Conservation (phyloP, 768 basidiomycete genomes). For the Auriculariales sp. region DNA sequence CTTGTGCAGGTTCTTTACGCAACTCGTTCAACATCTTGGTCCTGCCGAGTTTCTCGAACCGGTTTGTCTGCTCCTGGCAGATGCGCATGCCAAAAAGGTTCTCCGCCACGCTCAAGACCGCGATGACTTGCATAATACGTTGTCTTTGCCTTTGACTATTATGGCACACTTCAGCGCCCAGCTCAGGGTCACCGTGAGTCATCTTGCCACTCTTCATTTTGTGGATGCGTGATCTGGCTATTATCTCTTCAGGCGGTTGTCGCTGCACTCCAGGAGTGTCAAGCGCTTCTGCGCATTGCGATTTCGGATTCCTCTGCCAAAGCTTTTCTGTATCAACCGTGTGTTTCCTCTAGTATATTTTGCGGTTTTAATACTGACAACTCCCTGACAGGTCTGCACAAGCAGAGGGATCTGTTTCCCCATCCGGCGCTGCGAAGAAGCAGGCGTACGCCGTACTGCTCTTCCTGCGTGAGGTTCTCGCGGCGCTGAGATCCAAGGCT, state of each 20-base stretch:
- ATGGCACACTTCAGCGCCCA: constrained; percentile 37
- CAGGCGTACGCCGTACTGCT: neutral
- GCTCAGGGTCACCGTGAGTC: constrained; percentile 38
- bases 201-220: neutral
- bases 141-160: constrained; percentile 54
- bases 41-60: constrained; percentile 68
- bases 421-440: neutral
- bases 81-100: constrained; percentile 57
- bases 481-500: neutral
- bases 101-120: constrained; percentile 45
- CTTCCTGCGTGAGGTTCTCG: neutral
- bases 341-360: neutral
- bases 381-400: neutral
- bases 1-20: constrained; percentile 63
- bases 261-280: constrained; percentile 52
- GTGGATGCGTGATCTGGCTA: constrained; percentile 1
- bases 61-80: constrained; percentile 70
- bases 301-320: constrained; percentile 4
- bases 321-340: neutral
- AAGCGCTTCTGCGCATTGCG: constrained; percentile 29
- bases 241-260: constrained; percentile 34
- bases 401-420: neutral
- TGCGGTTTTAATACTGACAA: neutral
- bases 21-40: constrained; percentile 73
- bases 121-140: constrained; percentile 41